These are phyloP conservation scores for Populus alba DNA, from an alignment of 345 rosid genomes.

Conservation along the genomic window DNA sequence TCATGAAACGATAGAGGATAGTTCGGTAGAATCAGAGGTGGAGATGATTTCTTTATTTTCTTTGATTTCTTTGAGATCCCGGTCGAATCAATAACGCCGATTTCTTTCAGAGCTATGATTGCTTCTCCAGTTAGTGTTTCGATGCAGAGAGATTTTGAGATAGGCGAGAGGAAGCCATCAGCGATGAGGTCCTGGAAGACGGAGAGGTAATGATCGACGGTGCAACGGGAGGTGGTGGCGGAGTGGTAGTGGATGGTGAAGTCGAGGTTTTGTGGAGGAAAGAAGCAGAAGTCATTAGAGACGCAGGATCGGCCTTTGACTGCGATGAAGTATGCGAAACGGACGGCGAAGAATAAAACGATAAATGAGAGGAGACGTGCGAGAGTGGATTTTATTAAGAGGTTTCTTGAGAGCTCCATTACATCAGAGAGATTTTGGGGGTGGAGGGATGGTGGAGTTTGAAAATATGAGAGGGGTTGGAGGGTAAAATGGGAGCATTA, in stretches of 20 bases:
- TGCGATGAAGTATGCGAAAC: background rate
- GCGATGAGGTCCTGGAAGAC: constrained; percentile 71
- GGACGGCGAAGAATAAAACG: background rate
- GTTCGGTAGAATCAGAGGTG: constrained; percentile 59
- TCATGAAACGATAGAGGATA: constrained; percentile 54
- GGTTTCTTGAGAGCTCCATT: too few relatives aligned
- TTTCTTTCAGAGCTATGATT: constrained; percentile 68
- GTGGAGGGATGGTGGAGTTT: background rate
- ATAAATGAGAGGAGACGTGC: too few relatives aligned
- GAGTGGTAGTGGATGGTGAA: background rate
- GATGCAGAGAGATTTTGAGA: constrained; percentile 62
- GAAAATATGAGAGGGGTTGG: background rate
- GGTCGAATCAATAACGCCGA: constrained; percentile 60
- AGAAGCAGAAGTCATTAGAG: background rate
- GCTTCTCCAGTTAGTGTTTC: constrained; percentile 71
- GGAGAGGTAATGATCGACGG: background rate
- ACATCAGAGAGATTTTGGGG: background rate
- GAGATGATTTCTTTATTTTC: constrained; percentile 13
- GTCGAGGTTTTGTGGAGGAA: background rate
- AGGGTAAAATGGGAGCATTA: background rate
- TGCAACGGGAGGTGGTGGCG: background rate
- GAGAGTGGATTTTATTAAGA: too few relatives aligned
- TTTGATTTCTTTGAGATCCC: constrained; percentile 72
- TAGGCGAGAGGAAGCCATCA: constrained; percentile 59
- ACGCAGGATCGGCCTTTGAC: background rate